A percentile compares a stretch with the other conserved stretches of the same genome.
These are phyloP conservation scores for Podaxis mareebaensis DNA, from an alignment of 768 basidiomycete genomes.

Conservation along the genomic window DNA sequence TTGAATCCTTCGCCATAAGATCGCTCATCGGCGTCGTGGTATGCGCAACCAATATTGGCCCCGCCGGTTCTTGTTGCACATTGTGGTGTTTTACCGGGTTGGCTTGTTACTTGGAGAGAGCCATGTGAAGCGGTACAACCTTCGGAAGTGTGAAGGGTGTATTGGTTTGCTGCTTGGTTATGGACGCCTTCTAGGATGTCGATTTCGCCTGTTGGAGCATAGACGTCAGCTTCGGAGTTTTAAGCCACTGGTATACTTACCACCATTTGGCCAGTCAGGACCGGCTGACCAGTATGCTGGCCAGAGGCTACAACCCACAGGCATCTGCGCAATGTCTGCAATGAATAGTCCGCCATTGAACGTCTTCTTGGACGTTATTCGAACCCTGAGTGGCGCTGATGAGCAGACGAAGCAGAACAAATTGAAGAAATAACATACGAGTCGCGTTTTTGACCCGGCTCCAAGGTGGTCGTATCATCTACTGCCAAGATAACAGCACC, in stretches of 20 bases:
- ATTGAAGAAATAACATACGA: slow-evolving; percentile 37
- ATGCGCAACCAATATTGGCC: slow-evolving; percentile 52
- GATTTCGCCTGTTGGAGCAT: slow-evolving; percentile 48
- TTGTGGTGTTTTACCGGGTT: slow-evolving; percentile 26
- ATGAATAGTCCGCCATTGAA: slow-evolving; percentile 75
- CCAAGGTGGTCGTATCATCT: slow-evolving; percentile 52
- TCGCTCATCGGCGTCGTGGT: slow-evolving; percentile 38
- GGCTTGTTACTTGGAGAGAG: slow-evolving; percentile 25
- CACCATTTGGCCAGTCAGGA: slow-evolving; percentile 50
- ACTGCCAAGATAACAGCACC: slow-evolving; percentile 62
- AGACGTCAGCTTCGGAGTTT: background rate
- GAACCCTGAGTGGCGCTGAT: slow-evolving; percentile 45
- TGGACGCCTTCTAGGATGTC: slow-evolving; percentile 80
- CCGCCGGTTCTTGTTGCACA: slow-evolving; percentile 44
- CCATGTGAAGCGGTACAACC: slow-evolving; percentile 38
- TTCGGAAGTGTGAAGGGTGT: slow-evolving; percentile 61
- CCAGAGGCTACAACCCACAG: slow-evolving; percentile 70
- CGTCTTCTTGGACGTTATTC: slow-evolving; percentile 62
- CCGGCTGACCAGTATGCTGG: slow-evolving; percentile 55
- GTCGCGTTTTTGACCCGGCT: slow-evolving; percentile 54
- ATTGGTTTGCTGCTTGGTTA: slow-evolving; percentile 54
- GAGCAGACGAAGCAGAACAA: slow-evolving; percentile 8
- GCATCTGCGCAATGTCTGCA: slow-evolving; percentile 70
- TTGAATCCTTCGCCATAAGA: slow-evolving; percentile 51
- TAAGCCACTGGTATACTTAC: slow-evolving; percentile 26